Conservation (phyloP, 1,284 basidiomycete genomes). For the Cryptococcus amylolentus region DNA sequence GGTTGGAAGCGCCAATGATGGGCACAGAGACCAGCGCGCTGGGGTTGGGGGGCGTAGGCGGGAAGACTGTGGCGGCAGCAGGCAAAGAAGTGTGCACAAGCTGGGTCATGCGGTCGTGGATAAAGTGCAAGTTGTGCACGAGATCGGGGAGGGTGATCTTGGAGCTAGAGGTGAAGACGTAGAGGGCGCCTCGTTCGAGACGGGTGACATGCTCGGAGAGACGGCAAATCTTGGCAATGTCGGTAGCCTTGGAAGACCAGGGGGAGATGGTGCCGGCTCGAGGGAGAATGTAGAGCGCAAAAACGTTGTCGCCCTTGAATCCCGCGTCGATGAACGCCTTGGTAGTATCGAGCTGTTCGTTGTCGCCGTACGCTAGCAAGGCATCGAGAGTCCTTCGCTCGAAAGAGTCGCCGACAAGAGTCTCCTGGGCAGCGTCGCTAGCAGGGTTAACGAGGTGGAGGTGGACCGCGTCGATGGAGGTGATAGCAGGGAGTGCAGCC, state of each 20-base stretch:
- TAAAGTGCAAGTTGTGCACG: conserved; percentile 59
- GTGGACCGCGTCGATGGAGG: conserved; percentile 76
- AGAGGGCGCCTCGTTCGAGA: conserved; percentile 78
- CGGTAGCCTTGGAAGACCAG: conserved; percentile 97
- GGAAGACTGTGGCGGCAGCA: conserved; percentile 64
- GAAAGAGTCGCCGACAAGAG: conserved; percentile 56
- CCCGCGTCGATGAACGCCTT: conserved; percentile 35
- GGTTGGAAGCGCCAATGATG: conserved; percentile 56
- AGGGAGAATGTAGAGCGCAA: conserved; percentile 69
- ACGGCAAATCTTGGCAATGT: conserved; percentile 85
- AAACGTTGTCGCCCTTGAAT: conserved; percentile 26
- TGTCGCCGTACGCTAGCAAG: conserved; percentile 85
- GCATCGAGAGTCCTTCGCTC: conserved; percentile 62
- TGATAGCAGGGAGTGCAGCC: conserved; percentile 56
- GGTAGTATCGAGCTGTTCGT: conserved; percentile 49
- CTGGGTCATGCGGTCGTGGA: conserved; percentile 98
- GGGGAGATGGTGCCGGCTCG: conserved; percentile 77
- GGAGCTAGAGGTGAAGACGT: conserved; percentile 59
- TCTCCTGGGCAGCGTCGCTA: conserved; percentile 53
- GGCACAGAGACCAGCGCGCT: conserved; percentile 68
- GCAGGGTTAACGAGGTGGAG: conserved; percentile 76
- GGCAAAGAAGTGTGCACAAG: conserved; percentile 62
- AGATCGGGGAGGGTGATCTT: conserved; percentile 50
- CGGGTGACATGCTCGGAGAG: conserved; percentile 68
- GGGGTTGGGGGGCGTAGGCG: conserved; percentile 58